Evolutionary conservation across 495 filamentous ascomycete species (phyloP), one percentile per base, ranked within the genome.

Genomic region (Talaromyces nanjingensis): DNA sequence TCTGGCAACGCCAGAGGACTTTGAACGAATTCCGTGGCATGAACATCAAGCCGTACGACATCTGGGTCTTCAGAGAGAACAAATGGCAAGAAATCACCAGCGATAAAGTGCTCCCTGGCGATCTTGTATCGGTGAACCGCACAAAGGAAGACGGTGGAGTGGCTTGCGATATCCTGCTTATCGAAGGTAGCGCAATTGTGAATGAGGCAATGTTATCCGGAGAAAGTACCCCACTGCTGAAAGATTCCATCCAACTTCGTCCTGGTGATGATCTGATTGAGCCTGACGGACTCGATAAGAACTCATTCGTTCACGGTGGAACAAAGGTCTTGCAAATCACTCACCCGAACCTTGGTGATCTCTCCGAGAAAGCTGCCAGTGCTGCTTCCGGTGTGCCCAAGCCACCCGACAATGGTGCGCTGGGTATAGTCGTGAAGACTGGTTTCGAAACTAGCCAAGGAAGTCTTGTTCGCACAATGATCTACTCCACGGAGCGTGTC

Each of bases 121-220:
- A 99, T 72, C 81, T 99, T 58, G 94, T 93, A 58, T 97, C 93
- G 1, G 93, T 96, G 27, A 91, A 88, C 25, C 87, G 94, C 20
- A 98, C 93, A 25, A 98, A 97, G 79, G 94, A 99, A 72, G 94
- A 99, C 68, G 86, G 93, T 65, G 94, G 94, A 34, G 91, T 99
- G 55, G 96, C 94, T 8, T 99, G 94, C 69, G 94, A 99, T 73
- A 97, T 99, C 86, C 76, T 99, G 33, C 71, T 99, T 65, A 86
- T 99, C 49, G 92, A 97, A 71, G 96, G 94, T 34, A 92, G 90
- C 66, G 93, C 90, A 22, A 99, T 99, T 76, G 94, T 99, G 57
- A 99, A 99, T 74, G 94, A 99, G 76, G 94, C 94, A 29, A 99
- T 99, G 94, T 82, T 99, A 59, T 97, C 94, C 12, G 94, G 94